Evolutionary conservation across 108 stramenopile genomes (phyloP).

Genomic region (Stephanodiscus triporus): DNA sequence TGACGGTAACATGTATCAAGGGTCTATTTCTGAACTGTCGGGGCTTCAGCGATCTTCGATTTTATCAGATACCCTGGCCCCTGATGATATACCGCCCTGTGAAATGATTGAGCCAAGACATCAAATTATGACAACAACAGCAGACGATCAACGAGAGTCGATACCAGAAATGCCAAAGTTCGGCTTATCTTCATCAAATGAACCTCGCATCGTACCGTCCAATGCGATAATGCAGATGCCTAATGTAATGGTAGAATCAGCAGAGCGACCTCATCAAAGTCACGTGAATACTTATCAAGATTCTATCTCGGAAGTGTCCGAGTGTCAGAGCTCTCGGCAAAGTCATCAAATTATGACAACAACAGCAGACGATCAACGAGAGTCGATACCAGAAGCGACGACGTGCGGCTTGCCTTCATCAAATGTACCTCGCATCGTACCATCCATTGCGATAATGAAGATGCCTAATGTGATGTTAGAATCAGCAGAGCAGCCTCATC

Average conservation of each 20-base stretch:
- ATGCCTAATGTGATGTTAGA: not conserved
- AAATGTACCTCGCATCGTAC: not conserved
- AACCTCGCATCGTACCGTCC: not conserved
- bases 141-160: not conserved
- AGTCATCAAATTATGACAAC: not conserved
- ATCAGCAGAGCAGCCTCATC: not conserved
- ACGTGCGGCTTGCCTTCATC: no score
- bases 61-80: not conserved
- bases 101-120: not conserved
- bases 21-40: conserved; percentile 3
- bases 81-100: not conserved
- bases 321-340: not conserved
- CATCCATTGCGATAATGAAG: not conserved
- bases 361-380: not conserved
- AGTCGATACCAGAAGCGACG: conserved; percentile 1
- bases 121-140: not conserved
- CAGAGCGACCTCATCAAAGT: not conserved
- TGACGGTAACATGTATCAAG: not conserved
- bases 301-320: not conserved
- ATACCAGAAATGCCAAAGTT: conserved; percentile 8
- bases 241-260: not conserved
- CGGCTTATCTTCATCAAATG: no score
- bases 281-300: not conserved
- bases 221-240: not conserved
- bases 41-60: not conserved